phyloP scores from a whole-genome alignment of 177 flowering plant genomes.

The Viscum album region DNA sequence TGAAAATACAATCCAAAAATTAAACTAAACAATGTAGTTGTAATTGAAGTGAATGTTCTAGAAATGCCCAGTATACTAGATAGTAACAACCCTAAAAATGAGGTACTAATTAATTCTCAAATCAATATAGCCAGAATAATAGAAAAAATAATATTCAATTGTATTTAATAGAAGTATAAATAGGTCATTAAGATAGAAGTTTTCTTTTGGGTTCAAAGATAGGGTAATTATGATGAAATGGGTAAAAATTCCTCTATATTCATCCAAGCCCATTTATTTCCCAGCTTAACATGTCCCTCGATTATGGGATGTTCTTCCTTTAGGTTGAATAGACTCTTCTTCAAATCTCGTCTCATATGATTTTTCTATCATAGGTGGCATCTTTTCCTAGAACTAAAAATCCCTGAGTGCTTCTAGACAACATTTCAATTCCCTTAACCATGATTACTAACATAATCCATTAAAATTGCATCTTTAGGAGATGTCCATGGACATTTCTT shows the following conservation, averaged over 20 bases:
- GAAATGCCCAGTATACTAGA: too few relatives aligned
- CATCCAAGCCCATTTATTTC: slow-evolving; percentile 81
- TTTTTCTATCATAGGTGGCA: slow-evolving; percentile 70
- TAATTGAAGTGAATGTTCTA: too few relatives aligned
- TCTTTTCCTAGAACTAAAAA: slow-evolving; percentile 62
- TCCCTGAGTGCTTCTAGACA: slow-evolving; percentile 52
- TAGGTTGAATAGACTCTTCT: slow-evolving; percentile 53
- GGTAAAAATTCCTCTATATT: slow-evolving; percentile 46
- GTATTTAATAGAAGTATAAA: too few relatives aligned
- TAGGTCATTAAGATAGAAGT: too few relatives aligned
- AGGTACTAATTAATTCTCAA: too few relatives aligned
- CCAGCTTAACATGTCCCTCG: slow-evolving; percentile 48
- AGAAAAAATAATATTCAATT: too few relatives aligned
- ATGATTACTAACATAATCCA: slow-evolving; percentile 50
- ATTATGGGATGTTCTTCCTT: slow-evolving; percentile 58
- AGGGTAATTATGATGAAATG: too few relatives aligned
- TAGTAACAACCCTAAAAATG: too few relatives aligned
- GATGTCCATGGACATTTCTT: slow-evolving; percentile 84
- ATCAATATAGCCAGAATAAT: too few relatives aligned
- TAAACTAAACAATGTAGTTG: too few relatives aligned
- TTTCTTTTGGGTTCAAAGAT: too few relatives aligned
- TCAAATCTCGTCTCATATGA: slow-evolving; percentile 57
- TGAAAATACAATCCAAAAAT: too few relatives aligned
- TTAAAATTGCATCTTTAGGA: slow-evolving; percentile 44
- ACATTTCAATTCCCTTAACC: slow-evolving; percentile 79